A percentile compares a stretch with the other conserved stretches of the same genome.
phyloP scores from a whole-genome alignment of 495 filamentous ascomycete genomes.

The Neurospora hispaniola region DNA sequence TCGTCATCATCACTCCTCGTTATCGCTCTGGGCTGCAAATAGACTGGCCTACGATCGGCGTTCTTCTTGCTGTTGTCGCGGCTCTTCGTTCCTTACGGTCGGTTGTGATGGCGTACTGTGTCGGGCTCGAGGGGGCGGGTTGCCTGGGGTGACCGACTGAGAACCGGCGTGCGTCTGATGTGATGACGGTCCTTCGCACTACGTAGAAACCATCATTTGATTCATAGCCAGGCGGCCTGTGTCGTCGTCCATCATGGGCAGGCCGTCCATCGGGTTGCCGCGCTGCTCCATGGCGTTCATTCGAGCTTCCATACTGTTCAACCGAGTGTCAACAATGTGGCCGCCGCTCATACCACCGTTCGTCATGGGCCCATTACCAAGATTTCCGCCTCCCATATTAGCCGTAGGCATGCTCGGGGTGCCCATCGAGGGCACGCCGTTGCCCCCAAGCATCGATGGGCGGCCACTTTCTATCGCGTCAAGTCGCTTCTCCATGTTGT shows the following conservation, averaged over 20 bases:
- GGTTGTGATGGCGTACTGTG: not conserved
- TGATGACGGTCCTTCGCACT: not conserved
- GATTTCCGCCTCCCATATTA: constrained; percentile 21
- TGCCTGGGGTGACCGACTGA: not conserved
- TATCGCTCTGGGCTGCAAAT: not conserved
- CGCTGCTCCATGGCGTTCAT: constrained; percentile 30
- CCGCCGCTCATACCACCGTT: constrained; percentile 21
- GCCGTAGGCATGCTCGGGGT: constrained; percentile 23
- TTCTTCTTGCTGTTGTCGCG: not conserved
- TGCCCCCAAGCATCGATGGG: constrained; percentile 15
- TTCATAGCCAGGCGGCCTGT: constrained; percentile 20
- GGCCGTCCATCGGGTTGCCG: constrained; percentile 27
- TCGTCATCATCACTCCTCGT: not conserved
- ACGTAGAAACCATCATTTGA: constrained; percentile 1
- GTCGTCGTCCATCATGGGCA: constrained; percentile 39
- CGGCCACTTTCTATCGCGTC: constrained; percentile 24
- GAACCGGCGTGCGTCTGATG: not conserved
- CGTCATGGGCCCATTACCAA: constrained; percentile 15
- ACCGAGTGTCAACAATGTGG: constrained; percentile 25
- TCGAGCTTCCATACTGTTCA: constrained; percentile 31
- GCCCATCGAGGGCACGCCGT: constrained; percentile 18
- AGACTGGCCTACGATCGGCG: not conserved
- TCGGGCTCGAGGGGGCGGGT: not conserved
- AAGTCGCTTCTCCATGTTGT: constrained; percentile 33
- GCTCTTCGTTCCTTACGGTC: not conserved